Evolutionary conservation across 345 rosid species (phyloP).

Genomic region (Ricinus communis): DNA sequence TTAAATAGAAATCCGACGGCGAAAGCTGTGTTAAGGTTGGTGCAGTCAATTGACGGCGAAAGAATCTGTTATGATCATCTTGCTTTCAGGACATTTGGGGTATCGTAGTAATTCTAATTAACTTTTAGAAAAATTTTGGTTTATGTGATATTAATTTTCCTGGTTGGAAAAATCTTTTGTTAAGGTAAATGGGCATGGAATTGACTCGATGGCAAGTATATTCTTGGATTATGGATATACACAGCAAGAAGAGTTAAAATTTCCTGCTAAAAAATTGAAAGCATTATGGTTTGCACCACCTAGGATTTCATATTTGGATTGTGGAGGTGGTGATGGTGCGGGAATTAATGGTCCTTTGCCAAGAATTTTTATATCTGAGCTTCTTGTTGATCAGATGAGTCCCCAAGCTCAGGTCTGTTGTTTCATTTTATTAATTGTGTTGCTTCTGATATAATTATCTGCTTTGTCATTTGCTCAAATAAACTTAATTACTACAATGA

Average conservation of each 20-base stretch:
- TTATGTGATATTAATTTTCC: neutral
- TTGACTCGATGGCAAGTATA: constrained; percentile 70
- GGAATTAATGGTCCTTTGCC: constrained; percentile 81
- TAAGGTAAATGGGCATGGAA: constrained; percentile 77
- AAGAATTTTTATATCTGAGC: constrained; percentile 87
- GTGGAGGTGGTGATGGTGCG: constrained; percentile 59
- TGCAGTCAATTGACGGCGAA: constrained; percentile 47
- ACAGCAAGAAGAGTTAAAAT: constrained; percentile 67
- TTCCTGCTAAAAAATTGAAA: constrained; percentile 86
- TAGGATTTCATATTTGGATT: constrained; percentile 27
- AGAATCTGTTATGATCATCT: constrained; percentile 82
- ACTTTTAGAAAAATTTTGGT: neutral
- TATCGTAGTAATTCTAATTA: constrained; percentile 19
- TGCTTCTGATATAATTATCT: neutral
- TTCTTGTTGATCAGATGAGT: constrained; percentile 77
- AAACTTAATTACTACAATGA: neutral
- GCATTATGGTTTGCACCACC: constrained; percentile 98
- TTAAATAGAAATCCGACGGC: constrained; percentile 78
- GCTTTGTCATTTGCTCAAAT: no score
- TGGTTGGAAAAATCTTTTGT: neutral
- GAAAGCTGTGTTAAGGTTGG: constrained; percentile 73
- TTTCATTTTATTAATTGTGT: neutral
- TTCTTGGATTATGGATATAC: constrained; percentile 86
- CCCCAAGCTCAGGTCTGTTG: constrained; percentile 64
- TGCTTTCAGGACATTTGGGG: constrained; percentile 95